Evolutionary conservation across 306 rosid species (phyloP).

Genomic region (Alnus glutinosa): DNA sequence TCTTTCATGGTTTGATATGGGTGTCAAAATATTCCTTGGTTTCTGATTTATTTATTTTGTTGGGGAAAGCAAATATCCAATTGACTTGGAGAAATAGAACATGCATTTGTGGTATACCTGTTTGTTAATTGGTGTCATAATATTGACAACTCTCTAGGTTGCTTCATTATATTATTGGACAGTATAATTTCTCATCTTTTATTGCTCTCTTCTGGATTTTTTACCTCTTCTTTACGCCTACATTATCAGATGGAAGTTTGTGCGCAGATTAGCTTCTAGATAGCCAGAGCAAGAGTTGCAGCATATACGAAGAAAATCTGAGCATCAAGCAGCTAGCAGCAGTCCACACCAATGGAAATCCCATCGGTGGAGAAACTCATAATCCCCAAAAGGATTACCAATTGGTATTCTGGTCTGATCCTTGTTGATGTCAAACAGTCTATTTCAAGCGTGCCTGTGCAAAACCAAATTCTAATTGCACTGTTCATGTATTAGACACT

Average conservation of each 20-base stretch:
- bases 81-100: too few relatives aligned
- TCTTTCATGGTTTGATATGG: background rate
- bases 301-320: background rate
- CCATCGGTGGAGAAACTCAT: background rate
- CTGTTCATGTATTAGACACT: background rate
- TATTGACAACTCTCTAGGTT: slow-evolving; percentile 11
- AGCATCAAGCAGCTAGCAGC: background rate
- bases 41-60: background rate
- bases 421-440: background rate
- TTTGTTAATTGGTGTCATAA: slow-evolving; percentile 26
- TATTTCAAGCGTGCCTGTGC: background rate
- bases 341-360: background rate
- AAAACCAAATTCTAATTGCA: background rate
- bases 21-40: background rate
- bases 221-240: background rate
- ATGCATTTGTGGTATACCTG: background rate
- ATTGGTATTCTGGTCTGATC: background rate
- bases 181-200: background rate
- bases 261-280: slow-evolving; percentile 2
- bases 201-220: background rate
- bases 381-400: background rate
- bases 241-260: slow-evolving; percentile 11
- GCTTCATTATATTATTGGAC: background rate
- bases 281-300: background rate
- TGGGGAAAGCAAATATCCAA: background rate